Evolutionary conservation across 352 stramenopile genomes (phyloP), one percentile per base, ranked within the genome.

Genomic region (Globisporangium middletonii): DNA sequence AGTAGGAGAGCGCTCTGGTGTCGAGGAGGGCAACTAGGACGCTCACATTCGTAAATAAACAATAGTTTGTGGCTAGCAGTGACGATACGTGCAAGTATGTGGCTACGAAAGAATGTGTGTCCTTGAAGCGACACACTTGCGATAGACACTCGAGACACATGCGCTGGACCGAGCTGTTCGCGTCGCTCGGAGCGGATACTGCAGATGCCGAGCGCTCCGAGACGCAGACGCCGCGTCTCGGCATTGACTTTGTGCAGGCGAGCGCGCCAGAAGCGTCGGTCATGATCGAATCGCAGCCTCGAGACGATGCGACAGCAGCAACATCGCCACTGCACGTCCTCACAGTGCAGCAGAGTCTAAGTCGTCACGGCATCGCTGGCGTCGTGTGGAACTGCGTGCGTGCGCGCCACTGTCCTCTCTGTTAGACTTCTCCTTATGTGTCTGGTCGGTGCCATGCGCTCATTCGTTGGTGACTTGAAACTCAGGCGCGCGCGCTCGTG

Each of bases 301-400:
- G n/a, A 6, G 0, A 27, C 19, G 15, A 48, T 33, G 33, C 49
- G 50, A 18, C 44, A 37, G 30, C 51, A 43, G 16, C 11, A 13
- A 13, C 50, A 19, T 18, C 41, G 13, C 9, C 43, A 28, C n/a
- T 26, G 43, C 18, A 26, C 18, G 27, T 45, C 15, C 23, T 83
- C 46, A 55, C 50, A 16, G 55, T 92, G 38, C 59, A 65, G 1
- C 81, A 91, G 62, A 63, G 86, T 35, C 59, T 91, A 45, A 56
- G 46, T 16, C 47, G 59, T 6, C 47, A 79, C 23, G 81, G 81
- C 16, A 82, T 89, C 48, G 77, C 77, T 2, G 79, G 81, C 37
- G 81, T 89, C 59, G 72, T 92, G 35, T 92, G 81, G 81, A 84
- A 89, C 60, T 86, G 77, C 59, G 80, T 91, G 54, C 33, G 77